Conservation (phyloP, 805 yeast genomes). For the Henningerozyma blattae region DNA sequence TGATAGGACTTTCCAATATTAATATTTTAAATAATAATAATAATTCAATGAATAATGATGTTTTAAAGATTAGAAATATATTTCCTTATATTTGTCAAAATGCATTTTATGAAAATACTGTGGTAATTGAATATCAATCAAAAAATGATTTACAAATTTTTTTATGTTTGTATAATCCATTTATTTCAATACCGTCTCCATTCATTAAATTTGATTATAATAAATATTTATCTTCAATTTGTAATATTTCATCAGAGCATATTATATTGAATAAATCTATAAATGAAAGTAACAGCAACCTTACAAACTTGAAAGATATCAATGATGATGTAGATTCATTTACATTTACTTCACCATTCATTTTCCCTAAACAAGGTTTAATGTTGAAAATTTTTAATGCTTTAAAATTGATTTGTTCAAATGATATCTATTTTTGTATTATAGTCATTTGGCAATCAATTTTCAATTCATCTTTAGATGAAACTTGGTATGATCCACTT, state of each 20-base stretch:
- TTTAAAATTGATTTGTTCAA: constrained; percentile 10
- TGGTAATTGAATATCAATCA: background rate
- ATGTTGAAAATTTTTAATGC: constrained; percentile 12
- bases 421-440: constrained; percentile 7
- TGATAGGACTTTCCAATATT: too few species aligned
- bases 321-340: constrained; percentile 7
- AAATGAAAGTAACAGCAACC: background rate
- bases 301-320: background rate
- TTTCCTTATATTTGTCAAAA: background rate
- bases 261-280: background rate
- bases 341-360: constrained; percentile 3
- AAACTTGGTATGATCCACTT: constrained; percentile 1
- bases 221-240: too few species aligned
- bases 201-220: background rate
- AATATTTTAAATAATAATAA: constrained; percentile 6
- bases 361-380: constrained; percentile 7
- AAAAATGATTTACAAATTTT: constrained; percentile 19
- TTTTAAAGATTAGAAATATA: background rate
- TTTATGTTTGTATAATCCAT: constrained; percentile 23
- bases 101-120: background rate
- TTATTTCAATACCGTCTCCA: constrained; percentile 20
- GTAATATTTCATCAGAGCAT: background rate
- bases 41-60: background rate
- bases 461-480: constrained; percentile 4
- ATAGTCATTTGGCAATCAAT: constrained; percentile 15